Percentiles rank a stretch among this genome's conserved stretches.
phyloP scores from a whole-genome alignment of 1,139 yeast genomes.

The Magnusiomyces suaveolens region DNA sequence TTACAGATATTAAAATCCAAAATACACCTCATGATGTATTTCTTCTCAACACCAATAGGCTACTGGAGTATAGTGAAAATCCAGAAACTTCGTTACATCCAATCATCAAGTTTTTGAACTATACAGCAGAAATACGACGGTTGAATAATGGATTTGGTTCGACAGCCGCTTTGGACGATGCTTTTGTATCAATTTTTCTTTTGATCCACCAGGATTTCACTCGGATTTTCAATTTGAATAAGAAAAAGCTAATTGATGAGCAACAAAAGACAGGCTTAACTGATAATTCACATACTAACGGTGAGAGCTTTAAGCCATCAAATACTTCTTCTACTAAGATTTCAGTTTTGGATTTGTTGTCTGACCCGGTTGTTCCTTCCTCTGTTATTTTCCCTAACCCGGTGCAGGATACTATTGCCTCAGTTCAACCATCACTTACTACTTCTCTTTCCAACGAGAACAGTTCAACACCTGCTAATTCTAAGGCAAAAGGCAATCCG shows the following conservation, averaged over 20 bases:
- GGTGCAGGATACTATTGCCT: background rate
- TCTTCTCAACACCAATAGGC: conserved; percentile 20
- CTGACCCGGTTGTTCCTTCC: conserved; percentile 16
- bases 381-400: conserved; percentile 13
- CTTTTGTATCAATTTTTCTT: conserved; percentile 54
- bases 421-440: too few species aligned
- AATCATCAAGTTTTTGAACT: conserved; percentile 33
- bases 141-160: conserved; percentile 77
- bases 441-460: background rate
- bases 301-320: conserved; percentile 6
- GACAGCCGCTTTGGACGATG: conserved; percentile 67
- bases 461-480: background rate
- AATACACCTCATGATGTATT: conserved; percentile 41
- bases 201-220: conserved; percentile 33
- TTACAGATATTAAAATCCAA: conserved; percentile 46
- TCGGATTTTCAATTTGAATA: conserved; percentile 4
- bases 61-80: conserved; percentile 20
- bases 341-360: conserved; percentile 20
- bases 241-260: conserved; percentile 6
- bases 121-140: conserved; percentile 55
- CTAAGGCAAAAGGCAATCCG: conserved; percentile 8
- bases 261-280: conserved; percentile 3
- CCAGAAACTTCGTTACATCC: conserved; percentile 16
- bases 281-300: background rate
- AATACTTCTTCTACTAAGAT: conserved; percentile 15